Evolutionary conservation across 1,284 basidiomycete species (phyloP).

Genomic region (Cryptococcus amylolentus): DNA sequence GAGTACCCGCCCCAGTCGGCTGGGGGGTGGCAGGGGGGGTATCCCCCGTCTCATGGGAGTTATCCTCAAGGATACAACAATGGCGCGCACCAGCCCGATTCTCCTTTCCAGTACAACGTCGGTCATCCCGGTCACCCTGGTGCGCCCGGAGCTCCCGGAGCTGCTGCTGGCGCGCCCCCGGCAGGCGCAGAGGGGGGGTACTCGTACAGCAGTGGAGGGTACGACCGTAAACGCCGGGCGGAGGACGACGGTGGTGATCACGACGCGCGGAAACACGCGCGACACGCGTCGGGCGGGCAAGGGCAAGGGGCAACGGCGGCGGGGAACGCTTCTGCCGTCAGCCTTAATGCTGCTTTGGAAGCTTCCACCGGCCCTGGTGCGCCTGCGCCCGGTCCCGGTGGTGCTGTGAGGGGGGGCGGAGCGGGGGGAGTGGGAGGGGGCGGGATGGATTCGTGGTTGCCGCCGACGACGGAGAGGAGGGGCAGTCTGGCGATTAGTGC

Average conservation of each 20-base stretch:
- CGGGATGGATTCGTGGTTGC: constrained; percentile 34
- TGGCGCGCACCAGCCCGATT: constrained; percentile 23
- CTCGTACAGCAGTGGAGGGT: constrained; percentile 13
- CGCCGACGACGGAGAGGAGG: constrained; percentile 38
- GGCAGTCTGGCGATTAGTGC: constrained; percentile 44
- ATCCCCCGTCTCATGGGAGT: not conserved
- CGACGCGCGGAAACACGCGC: constrained; percentile 16
- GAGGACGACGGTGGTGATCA: constrained; percentile 22
- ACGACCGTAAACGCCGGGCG: constrained; percentile 37
- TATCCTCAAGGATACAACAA: constrained; percentile 8
- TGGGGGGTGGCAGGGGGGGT: constrained; percentile 11
- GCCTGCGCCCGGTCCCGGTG: constrained; percentile 1
- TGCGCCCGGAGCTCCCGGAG: not conserved
- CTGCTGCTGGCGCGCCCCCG: not conserved
- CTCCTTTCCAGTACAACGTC: constrained; percentile 47
- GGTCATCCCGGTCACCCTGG: constrained; percentile 6
- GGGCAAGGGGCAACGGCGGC: not conserved
- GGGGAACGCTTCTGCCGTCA: too few species aligned
- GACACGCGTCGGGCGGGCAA: not conserved
- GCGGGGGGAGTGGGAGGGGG: too few species aligned
- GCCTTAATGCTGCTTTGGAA: too few species aligned
- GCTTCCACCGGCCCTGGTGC: constrained; percentile 4
- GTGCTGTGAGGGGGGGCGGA: too few species aligned
- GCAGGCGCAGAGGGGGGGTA: not conserved
- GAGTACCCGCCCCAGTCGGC: constrained; percentile 15